Base-by-base conservation (phyloP, 1,284 basidiomycete species). In the Microbotryum lychnidis-dioicae region DNA sequence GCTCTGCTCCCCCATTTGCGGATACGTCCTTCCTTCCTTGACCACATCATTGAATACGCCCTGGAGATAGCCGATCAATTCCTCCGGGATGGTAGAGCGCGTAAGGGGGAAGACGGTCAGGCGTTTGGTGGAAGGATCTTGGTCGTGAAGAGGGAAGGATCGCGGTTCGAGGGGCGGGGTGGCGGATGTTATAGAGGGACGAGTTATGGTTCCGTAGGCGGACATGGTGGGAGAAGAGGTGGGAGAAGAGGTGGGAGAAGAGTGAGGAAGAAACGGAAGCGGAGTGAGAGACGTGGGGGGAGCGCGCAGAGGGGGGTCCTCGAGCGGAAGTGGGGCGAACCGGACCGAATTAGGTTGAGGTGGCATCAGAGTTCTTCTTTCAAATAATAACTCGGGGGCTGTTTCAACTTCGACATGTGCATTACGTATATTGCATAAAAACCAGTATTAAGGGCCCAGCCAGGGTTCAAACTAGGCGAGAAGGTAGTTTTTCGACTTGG, bases 1-100 rank as follows among this genome's bases (percentile, higher is more conserved):
- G 7, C 37, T 31, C 25, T 33, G 50, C 44, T 52, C 25, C 3
- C 45, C 50, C 69, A 89, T 87, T 73, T 91, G 90, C 0, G 91
- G 90, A 74, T 93, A 93, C 6, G 90, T 89, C 68, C 79, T 74
- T 0, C 91, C 91, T 70, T 82, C 80, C 54, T 83, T 84, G 14
- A 94, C 78, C 71, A 87, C 88, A 56, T 80, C 79, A n/a, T 82
- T 82, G 75, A 92, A 91, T 3, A 68, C 65, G 21, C 48, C 45
- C 21, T 62, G 53, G 31, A 70, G 61, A 46, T 68, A 69, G 6
- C 45, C 60, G 47, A 69, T 72, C 42, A 91, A 76, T 23, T 81
- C 83, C 2, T 73, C 66, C 5, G 78, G 74, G 1, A 84, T 82
- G 10, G 78, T 76, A 6, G 77, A 69, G 12, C 81, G 79, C 14